Percentiles rank a stretch among this genome's conserved stretches.
These are phyloP conservation scores for Athelia psychrophila DNA, from an alignment of 1,284 basidiomycete genomes.

Conservation along the genomic window DNA sequence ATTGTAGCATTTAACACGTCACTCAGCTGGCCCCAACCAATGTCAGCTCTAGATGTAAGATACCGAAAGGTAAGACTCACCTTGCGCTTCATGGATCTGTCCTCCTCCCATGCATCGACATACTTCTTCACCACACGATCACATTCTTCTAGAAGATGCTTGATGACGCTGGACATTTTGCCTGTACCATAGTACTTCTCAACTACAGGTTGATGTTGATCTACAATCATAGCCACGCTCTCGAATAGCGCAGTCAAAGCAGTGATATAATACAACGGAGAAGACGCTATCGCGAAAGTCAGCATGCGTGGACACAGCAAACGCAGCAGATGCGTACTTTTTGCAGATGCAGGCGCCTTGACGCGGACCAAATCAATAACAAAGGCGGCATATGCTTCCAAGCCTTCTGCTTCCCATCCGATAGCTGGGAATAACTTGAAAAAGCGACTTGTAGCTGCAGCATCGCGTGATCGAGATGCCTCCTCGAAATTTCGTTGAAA, in stretches of 20 bases:
- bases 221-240: slow-evolving; percentile 92
- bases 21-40: slow-evolving; percentile 36
- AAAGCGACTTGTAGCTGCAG: slow-evolving; percentile 87
- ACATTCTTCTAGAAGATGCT: slow-evolving; percentile 80
- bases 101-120: slow-evolving; percentile 88
- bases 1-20: slow-evolving; percentile 43
- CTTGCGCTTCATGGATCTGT: slow-evolving; percentile 73
- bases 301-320: slow-evolving; percentile 5
- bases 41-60: background rate
- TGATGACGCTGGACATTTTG: slow-evolving; percentile 82
- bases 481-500: slow-evolving; percentile 81
- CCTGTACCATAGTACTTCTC: slow-evolving; percentile 95
- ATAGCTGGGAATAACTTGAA: slow-evolving; percentile 97
- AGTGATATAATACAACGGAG: slow-evolving; percentile 86
- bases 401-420: slow-evolving; percentile 87
- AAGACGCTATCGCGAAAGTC: slow-evolving; percentile 60
- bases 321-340: slow-evolving; percentile 48
- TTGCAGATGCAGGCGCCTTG: slow-evolving; percentile 71
- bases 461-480: slow-evolving; percentile 78
- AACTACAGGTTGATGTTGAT: slow-evolving; percentile 96
- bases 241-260: slow-evolving; percentile 90
- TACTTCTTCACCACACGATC: slow-evolving; percentile 80
- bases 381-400: slow-evolving; percentile 93
- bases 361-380: slow-evolving; percentile 88
- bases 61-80: slow-evolving; percentile 28